These are phyloP conservation scores for Plantago major DNA, from an alignment of 257 asterid species.

Conservation along the genomic window DNA sequence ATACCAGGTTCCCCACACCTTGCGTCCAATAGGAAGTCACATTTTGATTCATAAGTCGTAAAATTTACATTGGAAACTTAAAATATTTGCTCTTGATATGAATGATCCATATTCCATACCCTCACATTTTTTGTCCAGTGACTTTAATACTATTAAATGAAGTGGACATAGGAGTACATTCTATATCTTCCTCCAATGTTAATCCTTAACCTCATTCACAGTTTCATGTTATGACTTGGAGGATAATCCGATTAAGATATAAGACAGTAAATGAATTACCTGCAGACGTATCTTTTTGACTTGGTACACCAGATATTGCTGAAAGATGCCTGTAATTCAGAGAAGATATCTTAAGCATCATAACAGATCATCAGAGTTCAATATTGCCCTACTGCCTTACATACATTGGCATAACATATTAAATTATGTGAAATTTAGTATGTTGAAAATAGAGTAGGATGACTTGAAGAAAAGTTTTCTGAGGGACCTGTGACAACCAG, in stretches of 20 bases:
- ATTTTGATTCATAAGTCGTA: not conserved
- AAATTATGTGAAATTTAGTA: not conserved
- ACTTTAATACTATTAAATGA: constrained; percentile 3
- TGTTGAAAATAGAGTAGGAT: constrained; percentile 7
- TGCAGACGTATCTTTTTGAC: constrained; percentile 87
- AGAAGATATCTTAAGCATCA: constrained; percentile 11
- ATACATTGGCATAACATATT: too few relatives aligned
- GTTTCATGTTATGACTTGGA: not conserved
- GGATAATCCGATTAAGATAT: constrained; percentile 14
- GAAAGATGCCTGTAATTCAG: constrained; percentile 63
- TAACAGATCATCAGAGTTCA: too few relatives aligned
- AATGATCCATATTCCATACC: not conserved
- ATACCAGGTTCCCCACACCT: constrained; percentile 3
- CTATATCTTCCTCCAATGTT: constrained; percentile 9
- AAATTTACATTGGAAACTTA: not conserved
- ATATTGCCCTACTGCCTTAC: too few relatives aligned
- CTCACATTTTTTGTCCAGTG: constrained; percentile 5
- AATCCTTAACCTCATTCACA: not conserved
- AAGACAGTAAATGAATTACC: constrained; percentile 40
- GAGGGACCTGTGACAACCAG: constrained; percentile 67
- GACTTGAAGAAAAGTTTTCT: constrained; percentile 11
- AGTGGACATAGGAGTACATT: constrained; percentile 6
- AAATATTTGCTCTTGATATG: not conserved
- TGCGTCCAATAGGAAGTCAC: constrained; percentile 3
- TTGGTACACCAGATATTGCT: constrained; percentile 91